Base-by-base conservation (phyloP, 2,329 filamentous ascomycete species). In the Huntiella moniliformis region DNA sequence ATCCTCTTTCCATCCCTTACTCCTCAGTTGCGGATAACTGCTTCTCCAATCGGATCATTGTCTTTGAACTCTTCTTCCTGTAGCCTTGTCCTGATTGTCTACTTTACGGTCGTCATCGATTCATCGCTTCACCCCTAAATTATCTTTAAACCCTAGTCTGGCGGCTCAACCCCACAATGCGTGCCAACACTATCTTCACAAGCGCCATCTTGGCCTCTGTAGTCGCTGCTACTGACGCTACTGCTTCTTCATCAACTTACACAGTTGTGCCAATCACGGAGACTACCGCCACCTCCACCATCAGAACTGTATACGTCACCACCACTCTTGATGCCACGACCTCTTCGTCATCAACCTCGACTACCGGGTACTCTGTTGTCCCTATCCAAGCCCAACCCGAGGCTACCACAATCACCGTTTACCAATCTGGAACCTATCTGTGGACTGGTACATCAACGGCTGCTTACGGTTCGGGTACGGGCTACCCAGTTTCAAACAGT, bases 401-500 rank as follows among this genome's bases (percentile, higher is more conserved):
- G 16, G 44, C 44, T 18, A 49, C 47, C 4, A 49, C 47, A 1
- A 16, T 46, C 36, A 49, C 47, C 3, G 47, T 49, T 10, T 39
- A 43, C 40, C 38, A 46, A 22, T 49, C 47, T 10, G 47, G 47
- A n/a, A 34, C 44, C 4, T 36, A 40, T 10, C 13, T 44, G 32
- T 49, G 47, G 47, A 49, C 47, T 35, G 47, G 31, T 35, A 49
- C 44, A 18, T 45, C 44, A 13, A 44, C 39, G 34, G 38, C 47
- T n/a, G 17, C 12, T 15, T 28, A 40, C 11, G 44, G 43, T 28
- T 35, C 44, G 4, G 46, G 37, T 8, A 48, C 42, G 13, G 44
- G 47, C 15, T 44, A 46, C 11, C 32, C 36, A 3, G 16, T 39
- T 28, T 36, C 47, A 5, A 46, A 41, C 36, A 18, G 39, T 2